phyloP scores from a whole-genome alignment of 306 rosid species.

The Cercis canadensis region DNA sequence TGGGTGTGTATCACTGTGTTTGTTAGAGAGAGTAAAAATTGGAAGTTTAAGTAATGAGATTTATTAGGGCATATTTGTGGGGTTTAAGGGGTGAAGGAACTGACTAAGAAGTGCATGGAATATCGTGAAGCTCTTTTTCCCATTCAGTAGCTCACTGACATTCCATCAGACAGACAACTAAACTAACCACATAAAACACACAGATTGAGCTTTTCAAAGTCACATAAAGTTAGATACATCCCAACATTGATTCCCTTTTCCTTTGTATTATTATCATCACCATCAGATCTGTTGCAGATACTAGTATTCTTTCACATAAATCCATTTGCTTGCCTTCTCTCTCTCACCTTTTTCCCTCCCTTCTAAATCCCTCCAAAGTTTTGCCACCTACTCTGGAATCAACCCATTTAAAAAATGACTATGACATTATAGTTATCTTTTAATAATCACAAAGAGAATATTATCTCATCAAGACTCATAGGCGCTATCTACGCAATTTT shows the following conservation, averaged over 20 bases:
- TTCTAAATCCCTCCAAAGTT: slow-evolving; percentile 70
- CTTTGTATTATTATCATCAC: slow-evolving; percentile 59
- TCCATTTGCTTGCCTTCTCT: slow-evolving; percentile 58
- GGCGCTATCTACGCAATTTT: slow-evolving; percentile 59
- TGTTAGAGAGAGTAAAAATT: slow-evolving; percentile 30
- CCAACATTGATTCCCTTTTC: slow-evolving; percentile 96
- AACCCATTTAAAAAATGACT: slow-evolving; percentile 49
- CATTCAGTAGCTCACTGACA: slow-evolving; percentile 73
- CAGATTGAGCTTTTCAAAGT: slow-evolving; percentile 60
- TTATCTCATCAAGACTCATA: slow-evolving; percentile 53
- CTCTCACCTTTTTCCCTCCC: slow-evolving; percentile 45
- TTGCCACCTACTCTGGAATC: slow-evolving; percentile 93
- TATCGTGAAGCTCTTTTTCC: slow-evolving; percentile 61
- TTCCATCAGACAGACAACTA: slow-evolving; percentile 62
- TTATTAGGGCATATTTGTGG: slow-evolving; percentile 40
- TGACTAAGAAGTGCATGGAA: slow-evolving; percentile 64
- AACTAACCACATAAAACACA: slow-evolving; percentile 48
- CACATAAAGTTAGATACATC: slow-evolving; percentile 82
- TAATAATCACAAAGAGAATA: slow-evolving; percentile 53
- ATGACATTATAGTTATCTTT: slow-evolving; percentile 38
- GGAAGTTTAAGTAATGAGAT: slow-evolving; percentile 31
- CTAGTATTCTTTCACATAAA: slow-evolving; percentile 40
- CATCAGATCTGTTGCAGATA: slow-evolving; percentile 52
- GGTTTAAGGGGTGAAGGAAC: slow-evolving; percentile 50
- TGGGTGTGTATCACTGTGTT: neutral